phyloP scores from a whole-genome alignment of 2,329 filamentous ascomycete genomes.

The Colletotrichum sublineola region DNA sequence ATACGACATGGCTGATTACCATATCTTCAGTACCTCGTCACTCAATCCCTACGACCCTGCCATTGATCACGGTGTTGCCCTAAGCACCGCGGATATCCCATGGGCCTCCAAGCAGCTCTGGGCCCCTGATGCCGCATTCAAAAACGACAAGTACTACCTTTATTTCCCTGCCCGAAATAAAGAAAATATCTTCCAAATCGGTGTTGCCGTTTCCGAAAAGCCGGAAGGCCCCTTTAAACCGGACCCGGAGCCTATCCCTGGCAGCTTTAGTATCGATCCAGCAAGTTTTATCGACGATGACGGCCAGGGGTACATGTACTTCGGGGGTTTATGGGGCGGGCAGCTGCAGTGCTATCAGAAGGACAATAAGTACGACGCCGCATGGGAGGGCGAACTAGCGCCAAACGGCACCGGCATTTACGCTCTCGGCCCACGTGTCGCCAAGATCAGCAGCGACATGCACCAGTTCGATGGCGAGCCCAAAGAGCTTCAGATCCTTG shows the following conservation, averaged over 20 bases:
- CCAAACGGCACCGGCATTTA: constrained; percentile 65
- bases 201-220: constrained; percentile 73
- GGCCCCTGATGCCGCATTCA: constrained; percentile 82
- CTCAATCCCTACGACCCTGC: constrained; percentile 71
- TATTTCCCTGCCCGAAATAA: constrained; percentile 83
- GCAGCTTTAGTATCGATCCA: constrained; percentile 83
- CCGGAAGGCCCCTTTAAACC: constrained; percentile 79
- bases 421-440: constrained; percentile 76
- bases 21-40: constrained; percentile 74
- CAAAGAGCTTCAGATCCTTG: constrained; percentile 74
- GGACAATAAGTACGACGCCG: constrained; percentile 68
- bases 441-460: constrained; percentile 75
- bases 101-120: constrained; percentile 86
- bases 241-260: constrained; percentile 73
- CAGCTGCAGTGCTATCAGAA: constrained; percentile 81
- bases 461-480: constrained; percentile 67
- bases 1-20: constrained; percentile 88
- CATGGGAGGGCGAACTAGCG: constrained; percentile 69
- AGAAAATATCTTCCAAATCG: constrained; percentile 78
- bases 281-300: constrained; percentile 77
- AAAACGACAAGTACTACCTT: constrained; percentile 78
- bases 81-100: constrained; percentile 75
- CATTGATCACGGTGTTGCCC: constrained; percentile 79
- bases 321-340: constrained; percentile 85
- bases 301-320: constrained; percentile 66